These are phyloP conservation scores for Botrytis paeoniae DNA, from an alignment of 2,329 filamentous ascomycete genomes.

Conservation along the genomic window DNA sequence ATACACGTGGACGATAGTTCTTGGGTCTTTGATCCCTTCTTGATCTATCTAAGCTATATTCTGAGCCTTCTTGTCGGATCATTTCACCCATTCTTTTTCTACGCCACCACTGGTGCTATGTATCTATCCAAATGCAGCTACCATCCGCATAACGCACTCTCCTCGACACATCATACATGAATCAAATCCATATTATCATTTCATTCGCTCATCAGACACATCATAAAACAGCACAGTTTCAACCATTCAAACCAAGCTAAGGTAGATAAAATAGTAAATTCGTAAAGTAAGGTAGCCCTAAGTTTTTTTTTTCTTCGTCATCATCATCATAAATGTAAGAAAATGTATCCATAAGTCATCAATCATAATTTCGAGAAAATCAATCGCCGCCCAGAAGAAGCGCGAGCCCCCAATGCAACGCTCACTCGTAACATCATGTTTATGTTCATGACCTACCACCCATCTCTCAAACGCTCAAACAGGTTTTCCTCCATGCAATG, in stretches of 20 bases:
- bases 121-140: not conserved
- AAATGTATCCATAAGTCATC: not conserved
- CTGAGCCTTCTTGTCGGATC: not conserved
- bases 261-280: not conserved
- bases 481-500: constrained; percentile 9
- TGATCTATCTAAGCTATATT: not conserved
- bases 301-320: not conserved
- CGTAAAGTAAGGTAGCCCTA: constrained; percentile 16
- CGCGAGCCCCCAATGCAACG: not conserved
- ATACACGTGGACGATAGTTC: not conserved
- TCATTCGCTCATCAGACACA: not conserved
- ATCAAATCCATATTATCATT: not conserved
- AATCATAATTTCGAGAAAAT: not conserved
- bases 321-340: not conserved
- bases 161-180: not conserved
- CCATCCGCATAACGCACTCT: not conserved
- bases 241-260: not conserved
- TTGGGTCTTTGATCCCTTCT: not conserved
- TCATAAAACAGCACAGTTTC: not conserved
- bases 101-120: not conserved
- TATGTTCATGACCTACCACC: not conserved
- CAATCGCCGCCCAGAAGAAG: not conserved
- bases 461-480: not conserved
- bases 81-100: not conserved
- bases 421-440: not conserved